phyloP scores from a whole-genome alignment of 106 monocot species.

The Platanthera guangdongensis region DNA sequence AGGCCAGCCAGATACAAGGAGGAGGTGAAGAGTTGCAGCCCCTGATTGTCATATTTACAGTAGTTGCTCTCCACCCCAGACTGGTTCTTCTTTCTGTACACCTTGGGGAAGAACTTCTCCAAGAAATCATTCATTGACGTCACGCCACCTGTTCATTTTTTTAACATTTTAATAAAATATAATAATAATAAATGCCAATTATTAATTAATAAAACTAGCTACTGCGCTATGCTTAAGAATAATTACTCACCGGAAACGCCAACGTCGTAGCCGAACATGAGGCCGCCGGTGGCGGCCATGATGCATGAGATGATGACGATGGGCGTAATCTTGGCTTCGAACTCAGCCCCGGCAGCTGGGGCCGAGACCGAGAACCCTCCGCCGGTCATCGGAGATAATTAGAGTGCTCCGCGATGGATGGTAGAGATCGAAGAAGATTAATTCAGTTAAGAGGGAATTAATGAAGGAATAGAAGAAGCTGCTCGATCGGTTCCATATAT shows the following conservation, averaged over 20 bases:
- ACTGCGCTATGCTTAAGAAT: neutral
- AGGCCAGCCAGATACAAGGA: slow-evolving; percentile 50
- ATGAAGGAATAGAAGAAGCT: neutral
- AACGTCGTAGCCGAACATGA: slow-evolving; percentile 70
- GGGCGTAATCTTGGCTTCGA: slow-evolving; percentile 69
- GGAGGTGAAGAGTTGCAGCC: slow-evolving; percentile 53
- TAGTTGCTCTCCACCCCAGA: slow-evolving; percentile 48
- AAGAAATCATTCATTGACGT: slow-evolving; percentile 28
- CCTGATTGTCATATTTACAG: slow-evolving; percentile 94
- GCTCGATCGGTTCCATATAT: neutral
- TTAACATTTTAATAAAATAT: neutral
- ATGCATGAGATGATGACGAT: slow-evolving; percentile 67
- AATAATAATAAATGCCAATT: too few relatives aligned
- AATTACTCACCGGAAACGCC: slow-evolving; percentile 49
- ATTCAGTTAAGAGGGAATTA: neutral
- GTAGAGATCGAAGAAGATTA: too few relatives aligned
- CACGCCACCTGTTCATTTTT: slow-evolving; percentile 18
- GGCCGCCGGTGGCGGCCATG: slow-evolving; percentile 72
- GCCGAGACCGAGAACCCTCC: slow-evolving; percentile 52
- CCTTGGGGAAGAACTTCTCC: slow-evolving; percentile 18
- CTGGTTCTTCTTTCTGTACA: slow-evolving; percentile 10
- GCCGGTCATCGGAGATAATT: slow-evolving; percentile 3
- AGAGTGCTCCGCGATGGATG: neutral
- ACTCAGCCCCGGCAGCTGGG: slow-evolving; percentile 12
- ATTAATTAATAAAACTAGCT: too few relatives aligned